Percentiles rank a stretch among this genome's conserved stretches.
phyloP scores from a whole-genome alignment of 441 rosid genomes.

The Francoa sonchifolia region DNA sequence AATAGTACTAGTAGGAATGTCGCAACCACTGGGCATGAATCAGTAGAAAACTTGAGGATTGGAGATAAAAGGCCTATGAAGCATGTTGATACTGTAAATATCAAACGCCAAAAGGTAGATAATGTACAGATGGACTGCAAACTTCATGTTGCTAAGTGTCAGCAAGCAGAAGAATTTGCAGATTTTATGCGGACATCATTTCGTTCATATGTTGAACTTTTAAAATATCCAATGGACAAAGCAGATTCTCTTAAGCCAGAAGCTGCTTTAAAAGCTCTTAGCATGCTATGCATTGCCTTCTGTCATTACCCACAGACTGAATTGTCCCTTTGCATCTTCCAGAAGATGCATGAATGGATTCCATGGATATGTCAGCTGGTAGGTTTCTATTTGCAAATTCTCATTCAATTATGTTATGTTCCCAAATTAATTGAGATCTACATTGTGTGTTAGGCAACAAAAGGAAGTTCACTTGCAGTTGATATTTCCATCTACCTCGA shows the following conservation, averaged over 20 bases:
- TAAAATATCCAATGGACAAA: conserved; percentile 37
- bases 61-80: conserved; percentile 55
- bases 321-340: conserved; percentile 46
- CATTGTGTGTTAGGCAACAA: conserved; percentile 45
- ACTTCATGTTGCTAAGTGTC: conserved; percentile 21
- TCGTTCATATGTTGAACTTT: conserved; percentile 45
- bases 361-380: conserved; percentile 89
- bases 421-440: conserved; percentile 12
- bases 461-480: conserved; percentile 28
- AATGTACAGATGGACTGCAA: conserved; percentile 23
- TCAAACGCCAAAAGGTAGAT: conserved; percentile 65
- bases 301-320: conserved; percentile 41
- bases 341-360: conserved; percentile 58
- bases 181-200: conserved; percentile 37
- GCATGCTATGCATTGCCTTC: conserved; percentile 74
- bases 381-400: too few species aligned
- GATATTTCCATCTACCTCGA: conserved; percentile 60
- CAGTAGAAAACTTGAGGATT: conserved; percentile 26
- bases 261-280: conserved; percentile 63
- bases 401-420: too few species aligned
- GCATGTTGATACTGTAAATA: conserved; percentile 25
- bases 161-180: conserved; percentile 47
- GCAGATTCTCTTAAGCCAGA: conserved; percentile 38
- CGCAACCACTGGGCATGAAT: conserved; percentile 20
- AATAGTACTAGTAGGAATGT: conserved; percentile 17